These are phyloP conservation scores for Penicillium sclerotigenum DNA, from an alignment of 2,329 filamentous ascomycete species.

Conservation along the genomic window DNA sequence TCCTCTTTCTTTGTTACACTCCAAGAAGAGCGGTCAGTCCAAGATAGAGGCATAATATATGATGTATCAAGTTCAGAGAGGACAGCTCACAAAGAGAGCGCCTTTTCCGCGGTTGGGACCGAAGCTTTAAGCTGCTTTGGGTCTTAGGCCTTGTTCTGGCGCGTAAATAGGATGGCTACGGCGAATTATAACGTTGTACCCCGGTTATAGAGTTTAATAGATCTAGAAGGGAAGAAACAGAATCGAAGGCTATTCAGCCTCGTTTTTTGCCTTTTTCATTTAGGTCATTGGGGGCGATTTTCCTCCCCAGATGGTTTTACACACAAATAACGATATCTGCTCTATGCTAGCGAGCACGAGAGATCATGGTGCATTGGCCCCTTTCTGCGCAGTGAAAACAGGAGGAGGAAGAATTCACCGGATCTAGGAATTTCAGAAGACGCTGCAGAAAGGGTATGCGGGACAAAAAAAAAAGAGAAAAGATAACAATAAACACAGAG, in stretches of 20 bases:
- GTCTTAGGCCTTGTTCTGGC: neutral
- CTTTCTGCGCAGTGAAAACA: slow-evolving; percentile 7
- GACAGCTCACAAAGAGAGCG: neutral
- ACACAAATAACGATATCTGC: slow-evolving; percentile 4
- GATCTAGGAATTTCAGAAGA: slow-evolving; percentile 19
- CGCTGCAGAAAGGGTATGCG: slow-evolving; percentile 24
- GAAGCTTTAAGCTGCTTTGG: neutral
- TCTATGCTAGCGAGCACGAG: neutral
- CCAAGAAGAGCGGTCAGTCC: neutral
- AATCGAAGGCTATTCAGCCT: slow-evolving; percentile 16
- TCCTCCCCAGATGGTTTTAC: slow-evolving; percentile 18
- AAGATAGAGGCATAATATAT: neutral
- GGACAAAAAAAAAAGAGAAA: slow-evolving; percentile 9
- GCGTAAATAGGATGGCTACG: neutral
- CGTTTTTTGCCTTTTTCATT: slow-evolving; percentile 25
- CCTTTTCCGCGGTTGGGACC: neutral
- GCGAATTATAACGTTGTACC: neutral
- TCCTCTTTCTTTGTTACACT: neutral
- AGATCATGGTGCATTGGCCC: slow-evolving; percentile 1
- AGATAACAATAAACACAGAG: slow-evolving; percentile 14
- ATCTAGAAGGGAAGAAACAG: neutral
- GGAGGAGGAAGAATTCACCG: slow-evolving; percentile 10
- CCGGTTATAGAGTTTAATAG: neutral
- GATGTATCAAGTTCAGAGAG: neutral
- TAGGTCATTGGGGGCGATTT: slow-evolving; percentile 9